Evolutionary conservation across 345 rosid species (phyloP).

Genomic region (Cardamine occulta): DNA sequence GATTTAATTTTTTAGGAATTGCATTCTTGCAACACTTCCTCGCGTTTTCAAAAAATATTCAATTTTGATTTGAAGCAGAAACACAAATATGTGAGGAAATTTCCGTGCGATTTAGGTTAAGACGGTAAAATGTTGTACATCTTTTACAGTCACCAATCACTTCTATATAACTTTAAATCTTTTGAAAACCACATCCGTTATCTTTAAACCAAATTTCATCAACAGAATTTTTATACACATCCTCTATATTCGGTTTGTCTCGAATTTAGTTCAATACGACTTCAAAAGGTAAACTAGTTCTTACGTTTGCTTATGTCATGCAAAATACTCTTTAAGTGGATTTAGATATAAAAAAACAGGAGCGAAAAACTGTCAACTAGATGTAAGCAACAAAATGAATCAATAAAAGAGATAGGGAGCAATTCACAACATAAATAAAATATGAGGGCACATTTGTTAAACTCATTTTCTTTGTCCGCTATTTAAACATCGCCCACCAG

Average conservation of each 20-base stretch:
- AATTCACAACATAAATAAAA: not conserved
- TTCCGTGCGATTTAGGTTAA: not conserved
- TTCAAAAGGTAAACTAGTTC: not conserved
- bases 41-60: too few relatives aligned
- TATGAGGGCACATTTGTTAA: conserved; percentile 10
- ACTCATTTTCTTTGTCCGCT: conserved; percentile 2
- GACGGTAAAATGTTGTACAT: not conserved
- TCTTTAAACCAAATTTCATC: not conserved
- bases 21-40: too few relatives aligned
- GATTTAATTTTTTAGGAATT: too few relatives aligned
- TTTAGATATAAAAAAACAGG: not conserved
- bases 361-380: not conserved
- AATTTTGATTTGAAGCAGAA: too few relatives aligned
- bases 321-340: conserved; percentile 5
- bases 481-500: conserved; percentile 38
- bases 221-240: not conserved
- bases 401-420: not conserved
- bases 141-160: not conserved
- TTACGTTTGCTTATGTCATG: not conserved
- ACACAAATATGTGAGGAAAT: too few relatives aligned
- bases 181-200: not conserved
- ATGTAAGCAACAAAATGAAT: not conserved
- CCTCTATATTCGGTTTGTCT: not conserved
- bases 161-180: not conserved
- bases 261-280: not conserved